A percentile compares a stretch with the other conserved stretches of the same genome.
Conservation (phyloP, 1,284 basidiomycete species). For the Grifola frondosa region DNA sequence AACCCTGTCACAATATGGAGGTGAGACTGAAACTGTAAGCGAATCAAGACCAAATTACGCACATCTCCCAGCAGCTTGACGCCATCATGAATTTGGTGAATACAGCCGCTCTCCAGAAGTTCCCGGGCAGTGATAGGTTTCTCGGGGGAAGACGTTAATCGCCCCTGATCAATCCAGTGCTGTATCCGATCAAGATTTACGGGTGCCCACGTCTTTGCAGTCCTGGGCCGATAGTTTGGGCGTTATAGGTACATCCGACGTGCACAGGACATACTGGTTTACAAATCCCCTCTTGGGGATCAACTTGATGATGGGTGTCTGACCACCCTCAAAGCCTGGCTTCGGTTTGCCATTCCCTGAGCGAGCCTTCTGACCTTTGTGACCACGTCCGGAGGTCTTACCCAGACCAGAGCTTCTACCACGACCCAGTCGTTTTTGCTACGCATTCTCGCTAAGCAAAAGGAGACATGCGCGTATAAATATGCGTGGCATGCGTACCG, state of each 20-base stretch:
- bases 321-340: constrained; percentile 91
- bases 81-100: constrained; percentile 87
- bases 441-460: constrained; percentile 3
- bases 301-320: constrained; percentile 89
- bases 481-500: constrained; percentile 39
- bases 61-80: constrained; percentile 90
- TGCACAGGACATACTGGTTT: constrained; percentile 69
- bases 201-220: constrained; percentile 74
- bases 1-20: constrained; percentile 45
- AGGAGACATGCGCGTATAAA: constrained; percentile 1
- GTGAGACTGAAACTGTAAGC: background rate
- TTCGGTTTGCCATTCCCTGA: constrained; percentile 87
- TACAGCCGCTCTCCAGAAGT: constrained; percentile 80
- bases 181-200: constrained; percentile 89
- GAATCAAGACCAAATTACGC: constrained; percentile 27
- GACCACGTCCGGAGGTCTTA: constrained; percentile 89
- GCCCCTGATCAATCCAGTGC: constrained; percentile 86
- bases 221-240: constrained; percentile 42
- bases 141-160: constrained; percentile 76
- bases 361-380: constrained; percentile 95
- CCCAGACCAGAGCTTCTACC: constrained; percentile 91
- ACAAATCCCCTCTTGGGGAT: constrained; percentile 95
- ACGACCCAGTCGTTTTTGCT: constrained; percentile 94
- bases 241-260: no score
- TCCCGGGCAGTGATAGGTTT: constrained; percentile 89